These are phyloP conservation scores for Stereocaulon alpinum DNA, from an alignment of 495 filamentous ascomycete species.

Conservation along the genomic window DNA sequence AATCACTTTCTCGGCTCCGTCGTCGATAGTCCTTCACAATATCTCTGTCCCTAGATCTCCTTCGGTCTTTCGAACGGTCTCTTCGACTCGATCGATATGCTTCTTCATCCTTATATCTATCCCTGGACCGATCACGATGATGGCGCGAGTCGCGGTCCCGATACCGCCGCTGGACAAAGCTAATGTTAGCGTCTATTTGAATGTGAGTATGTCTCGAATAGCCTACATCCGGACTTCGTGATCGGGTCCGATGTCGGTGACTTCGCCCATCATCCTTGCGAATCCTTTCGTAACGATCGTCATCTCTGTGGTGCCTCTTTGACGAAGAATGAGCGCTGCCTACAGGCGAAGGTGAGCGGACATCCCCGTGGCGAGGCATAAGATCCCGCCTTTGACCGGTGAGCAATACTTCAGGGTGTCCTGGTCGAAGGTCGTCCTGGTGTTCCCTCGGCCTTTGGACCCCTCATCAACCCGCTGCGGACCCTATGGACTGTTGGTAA, in stretches of 20 bases:
- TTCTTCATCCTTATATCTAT: slow-evolving; percentile 61
- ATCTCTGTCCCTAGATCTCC: slow-evolving; percentile 50
- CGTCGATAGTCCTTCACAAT: slow-evolving; percentile 50
- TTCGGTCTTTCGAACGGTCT: slow-evolving; percentile 55
- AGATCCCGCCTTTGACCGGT: slow-evolving; percentile 53
- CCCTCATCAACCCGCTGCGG: not conserved
- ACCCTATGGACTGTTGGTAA: slow-evolving; percentile 5
- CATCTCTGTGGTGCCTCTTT: slow-evolving; percentile 61
- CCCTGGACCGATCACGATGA: slow-evolving; percentile 64
- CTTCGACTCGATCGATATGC: slow-evolving; percentile 49
- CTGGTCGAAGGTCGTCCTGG: not conserved
- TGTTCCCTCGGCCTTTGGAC: not conserved
- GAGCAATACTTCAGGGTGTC: slow-evolving; percentile 45
- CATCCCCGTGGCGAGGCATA: slow-evolving; percentile 86
- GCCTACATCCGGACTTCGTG: slow-evolving; percentile 65
- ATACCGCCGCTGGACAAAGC: slow-evolving; percentile 38
- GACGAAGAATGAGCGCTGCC: slow-evolving; percentile 73
- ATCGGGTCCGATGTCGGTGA: slow-evolving; percentile 51
- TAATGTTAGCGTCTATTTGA: not conserved
- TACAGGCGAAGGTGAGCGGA: slow-evolving; percentile 94
- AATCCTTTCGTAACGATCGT: slow-evolving; percentile 59
- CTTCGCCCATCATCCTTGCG: slow-evolving; percentile 52
- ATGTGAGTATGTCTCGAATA: not conserved
- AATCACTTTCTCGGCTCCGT: slow-evolving; percentile 63
- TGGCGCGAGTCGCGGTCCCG: slow-evolving; percentile 54